phyloP scores from a whole-genome alignment of 1,139 yeast genomes.

The Suhomyces guaymorum region DNA sequence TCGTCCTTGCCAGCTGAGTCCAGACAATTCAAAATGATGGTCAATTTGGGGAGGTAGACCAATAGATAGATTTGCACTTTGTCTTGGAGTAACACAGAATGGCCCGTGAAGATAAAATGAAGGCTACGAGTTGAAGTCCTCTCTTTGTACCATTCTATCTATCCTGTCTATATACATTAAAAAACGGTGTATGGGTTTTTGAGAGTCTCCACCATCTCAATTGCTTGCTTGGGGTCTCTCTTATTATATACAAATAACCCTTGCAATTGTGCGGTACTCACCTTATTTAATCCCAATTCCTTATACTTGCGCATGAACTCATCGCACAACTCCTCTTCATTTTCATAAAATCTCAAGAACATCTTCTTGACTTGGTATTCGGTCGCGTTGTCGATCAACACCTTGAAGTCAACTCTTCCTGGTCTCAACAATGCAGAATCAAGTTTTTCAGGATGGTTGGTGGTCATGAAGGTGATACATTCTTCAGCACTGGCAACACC shows the following conservation, averaged over 20 bases:
- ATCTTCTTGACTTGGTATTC: conserved; percentile 74
- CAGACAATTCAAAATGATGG: too few species aligned
- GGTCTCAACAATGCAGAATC: conserved; percentile 90
- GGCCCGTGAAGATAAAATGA: too few species aligned
- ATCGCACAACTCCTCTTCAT: conserved; percentile 59
- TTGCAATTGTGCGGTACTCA: conserved; percentile 93
- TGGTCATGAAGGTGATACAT: conserved; percentile 94
- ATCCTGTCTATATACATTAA: conserved; percentile 14
- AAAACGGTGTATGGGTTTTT: conserved; percentile 35
- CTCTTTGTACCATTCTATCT: neutral
- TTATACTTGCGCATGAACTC: conserved; percentile 57
- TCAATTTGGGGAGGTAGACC: too few species aligned
- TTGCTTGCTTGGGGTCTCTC: conserved; percentile 75
- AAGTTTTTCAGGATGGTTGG: conserved; percentile 90
- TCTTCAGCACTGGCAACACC: conserved; percentile 99
- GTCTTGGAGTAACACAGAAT: too few species aligned
- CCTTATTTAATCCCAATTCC: conserved; percentile 51
- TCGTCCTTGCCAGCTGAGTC: too few species aligned
- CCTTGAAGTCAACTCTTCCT: conserved; percentile 89
- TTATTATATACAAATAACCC: conserved; percentile 94
- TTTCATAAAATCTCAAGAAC: conserved; percentile 86
- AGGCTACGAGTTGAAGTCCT: too few species aligned
- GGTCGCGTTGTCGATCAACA: conserved; percentile 81
- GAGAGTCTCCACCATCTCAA: conserved; percentile 57
- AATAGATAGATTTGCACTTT: too few species aligned